phyloP scores from a whole-genome alignment of 1,139 yeast species.

The Hyphopichia buzzinii region DNA sequence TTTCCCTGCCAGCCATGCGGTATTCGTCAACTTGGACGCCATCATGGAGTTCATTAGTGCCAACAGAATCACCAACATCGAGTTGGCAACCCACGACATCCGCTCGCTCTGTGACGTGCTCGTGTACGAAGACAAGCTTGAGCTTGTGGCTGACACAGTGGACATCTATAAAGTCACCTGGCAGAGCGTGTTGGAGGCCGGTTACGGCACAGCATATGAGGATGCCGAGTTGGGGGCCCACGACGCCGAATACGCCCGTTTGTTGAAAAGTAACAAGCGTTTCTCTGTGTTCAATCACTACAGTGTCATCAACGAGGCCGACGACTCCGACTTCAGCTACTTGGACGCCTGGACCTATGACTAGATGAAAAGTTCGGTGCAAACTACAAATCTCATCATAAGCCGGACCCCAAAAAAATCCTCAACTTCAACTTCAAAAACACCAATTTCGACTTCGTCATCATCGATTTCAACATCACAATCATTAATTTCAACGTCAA shows the following conservation, averaged over 20 bases:
- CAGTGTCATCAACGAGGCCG: slow-evolving; percentile 28
- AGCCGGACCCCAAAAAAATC: too few species aligned
- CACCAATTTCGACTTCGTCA: too few species aligned
- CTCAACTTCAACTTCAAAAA: too few species aligned
- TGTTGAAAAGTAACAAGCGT: slow-evolving; percentile 16
- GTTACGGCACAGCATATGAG: slow-evolving; percentile 47
- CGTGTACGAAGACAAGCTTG: slow-evolving; percentile 82
- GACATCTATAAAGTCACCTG: slow-evolving; percentile 60
- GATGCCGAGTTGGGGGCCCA: slow-evolving; percentile 14
- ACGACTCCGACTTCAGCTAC: slow-evolving; percentile 32
- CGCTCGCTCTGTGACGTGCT: slow-evolving; percentile 84
- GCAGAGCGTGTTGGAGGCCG: slow-evolving; percentile 61
- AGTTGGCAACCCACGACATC: slow-evolving; percentile 70
- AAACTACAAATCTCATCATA: slow-evolving; percentile 2
- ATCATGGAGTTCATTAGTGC: slow-evolving; percentile 74
- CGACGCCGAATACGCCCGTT: background rate
- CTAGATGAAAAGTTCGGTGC: too few species aligned
- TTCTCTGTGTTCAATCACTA: slow-evolving; percentile 38
- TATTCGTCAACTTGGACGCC: slow-evolving; percentile 67
- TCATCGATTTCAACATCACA: too few species aligned
- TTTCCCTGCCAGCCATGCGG: slow-evolving; percentile 55
- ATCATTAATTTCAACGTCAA: too few species aligned
- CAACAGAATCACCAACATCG: slow-evolving; percentile 79
- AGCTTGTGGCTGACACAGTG: slow-evolving; percentile 45
- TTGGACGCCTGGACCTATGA: slow-evolving; percentile 42